Evolutionary conservation across 176 grass and related monocot genomes (phyloP), one percentile per base, ranked within the genome.

Genomic region (Eragrostis nindensis): DNA sequence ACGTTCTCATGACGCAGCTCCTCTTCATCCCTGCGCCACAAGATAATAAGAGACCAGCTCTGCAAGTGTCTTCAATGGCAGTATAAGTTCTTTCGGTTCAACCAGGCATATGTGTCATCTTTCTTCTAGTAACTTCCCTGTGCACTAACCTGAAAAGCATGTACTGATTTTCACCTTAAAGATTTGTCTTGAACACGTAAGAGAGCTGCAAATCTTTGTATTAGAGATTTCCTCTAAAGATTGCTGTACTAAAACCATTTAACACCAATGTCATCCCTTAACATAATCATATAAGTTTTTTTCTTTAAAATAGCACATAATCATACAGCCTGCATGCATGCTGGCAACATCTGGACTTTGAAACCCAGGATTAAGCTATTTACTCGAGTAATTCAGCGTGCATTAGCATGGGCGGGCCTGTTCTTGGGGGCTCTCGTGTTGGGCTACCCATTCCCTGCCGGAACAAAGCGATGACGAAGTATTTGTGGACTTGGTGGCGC

Each of bases 1-100:
- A 85, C 82, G 71, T 81, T 11, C 16, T 57, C 48, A 53, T 88
- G 86, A 88, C 67, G 86, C 80, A 50, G 73, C 54, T 88, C 52
- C 36, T 45, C 68, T 70, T 24, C 32, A 24, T 87, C 63, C 48
- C 24, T 42, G 66, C 71, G 60, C 25, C 40, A 48, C 59, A 67
- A 38, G 49, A 67, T 5, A 62, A 75, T 68, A 25, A 24, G 30
- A 39, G 46, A 38, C 18, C 55, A 71, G 1, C 44, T 77, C 48
- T 59, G 69, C 73, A 72, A 25, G 67, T 24, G 4, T 75, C 84
- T 75, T 57, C 84, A 27, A 68, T n/a, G 41, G 9, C 27, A 5
- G 52, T 61, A 44, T 42, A 43, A 50, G 53, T 76, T 47, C 17
- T 78, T 74, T 2, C 62, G 25, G 32, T 74, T 72, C 22, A 72